phyloP scores from a whole-genome alignment of 2,329 filamentous ascomycete genomes.

The Scortechinia acanthostroma region DNA sequence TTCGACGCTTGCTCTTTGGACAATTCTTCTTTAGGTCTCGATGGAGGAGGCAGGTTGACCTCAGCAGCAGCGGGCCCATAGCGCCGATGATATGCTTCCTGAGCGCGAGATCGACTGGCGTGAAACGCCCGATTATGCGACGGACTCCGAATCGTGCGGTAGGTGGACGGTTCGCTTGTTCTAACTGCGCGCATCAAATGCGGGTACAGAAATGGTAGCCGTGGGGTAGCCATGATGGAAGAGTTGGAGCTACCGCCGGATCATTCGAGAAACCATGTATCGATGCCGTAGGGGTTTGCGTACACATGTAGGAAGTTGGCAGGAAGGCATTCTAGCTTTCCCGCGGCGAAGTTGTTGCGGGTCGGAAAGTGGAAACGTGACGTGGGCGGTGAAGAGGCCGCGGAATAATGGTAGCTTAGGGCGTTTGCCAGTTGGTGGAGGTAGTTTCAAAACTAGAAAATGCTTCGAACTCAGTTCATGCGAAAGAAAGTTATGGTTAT shows the following conservation, averaged over 20 bases:
- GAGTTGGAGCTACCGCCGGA: background rate
- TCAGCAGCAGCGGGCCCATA: background rate
- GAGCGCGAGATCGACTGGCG: background rate
- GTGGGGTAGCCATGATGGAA: background rate
- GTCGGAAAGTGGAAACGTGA: background rate
- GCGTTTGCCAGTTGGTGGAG: too few species aligned
- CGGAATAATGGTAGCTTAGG: too few species aligned
- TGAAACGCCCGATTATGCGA: background rate
- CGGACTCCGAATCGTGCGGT: background rate
- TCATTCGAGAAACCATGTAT: too few species aligned
- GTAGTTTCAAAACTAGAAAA: too few species aligned
- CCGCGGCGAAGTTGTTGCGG: background rate
- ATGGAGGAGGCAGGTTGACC: background rate
- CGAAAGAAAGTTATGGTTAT: too few species aligned
- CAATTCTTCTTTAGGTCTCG: background rate
- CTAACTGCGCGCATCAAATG: background rate
- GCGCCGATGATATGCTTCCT: background rate
- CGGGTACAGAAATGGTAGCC: constrained; percentile 1
- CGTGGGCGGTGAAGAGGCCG: background rate
- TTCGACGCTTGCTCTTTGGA: background rate
- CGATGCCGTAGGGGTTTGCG: too few species aligned
- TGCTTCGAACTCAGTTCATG: too few species aligned
- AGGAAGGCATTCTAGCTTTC: too few species aligned
- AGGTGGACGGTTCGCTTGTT: background rate
- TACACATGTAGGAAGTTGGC: too few species aligned